Conservation (phyloP, 169 alveolate genomes). For the Plasmodium malariae region DNA sequence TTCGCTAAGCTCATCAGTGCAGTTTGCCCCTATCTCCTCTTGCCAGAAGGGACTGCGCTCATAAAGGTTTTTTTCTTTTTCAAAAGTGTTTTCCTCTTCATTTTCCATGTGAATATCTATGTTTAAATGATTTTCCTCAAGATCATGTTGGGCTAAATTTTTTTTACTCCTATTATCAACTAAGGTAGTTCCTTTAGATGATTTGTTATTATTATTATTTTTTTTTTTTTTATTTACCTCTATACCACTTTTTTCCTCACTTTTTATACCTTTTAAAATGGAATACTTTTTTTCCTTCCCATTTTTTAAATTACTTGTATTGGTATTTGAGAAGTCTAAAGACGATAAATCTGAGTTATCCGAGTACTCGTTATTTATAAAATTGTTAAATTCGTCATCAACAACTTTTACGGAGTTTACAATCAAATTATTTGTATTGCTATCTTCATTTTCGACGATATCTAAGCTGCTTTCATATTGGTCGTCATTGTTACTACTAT, state of each 20-base stretch:
- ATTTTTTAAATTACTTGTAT: neutral
- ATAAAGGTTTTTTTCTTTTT: neutral
- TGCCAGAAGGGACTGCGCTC: neutral
- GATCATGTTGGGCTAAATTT: neutral
- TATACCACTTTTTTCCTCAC: neutral
- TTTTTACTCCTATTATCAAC: neutral
- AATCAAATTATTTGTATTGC: neutral
- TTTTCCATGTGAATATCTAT: conserved; percentile 14
- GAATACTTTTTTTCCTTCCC: conserved; percentile 6
- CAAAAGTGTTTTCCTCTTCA: neutral
- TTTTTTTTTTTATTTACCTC: neutral
- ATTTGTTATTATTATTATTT: neutral
- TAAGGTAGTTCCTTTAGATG: neutral
- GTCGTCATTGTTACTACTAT: neutral
- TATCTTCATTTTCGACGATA: neutral
- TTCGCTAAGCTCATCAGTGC: neutral
- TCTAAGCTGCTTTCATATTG: conserved; percentile 10
- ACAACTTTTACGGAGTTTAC: conserved; percentile 17
- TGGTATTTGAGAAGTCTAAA: conserved; percentile 8
- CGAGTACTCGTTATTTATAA: conserved; percentile 27
- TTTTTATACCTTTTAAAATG: neutral
- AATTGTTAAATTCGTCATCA: conserved; percentile 44
- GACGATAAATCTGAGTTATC: conserved; percentile 35
- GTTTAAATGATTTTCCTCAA: neutral
- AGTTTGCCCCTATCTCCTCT: neutral